Evolutionary conservation across 2,329 filamentous ascomycete genomes (phyloP), one percentile per base, ranked within the genome.

Genomic region (Claviceps sorghi): DNA sequence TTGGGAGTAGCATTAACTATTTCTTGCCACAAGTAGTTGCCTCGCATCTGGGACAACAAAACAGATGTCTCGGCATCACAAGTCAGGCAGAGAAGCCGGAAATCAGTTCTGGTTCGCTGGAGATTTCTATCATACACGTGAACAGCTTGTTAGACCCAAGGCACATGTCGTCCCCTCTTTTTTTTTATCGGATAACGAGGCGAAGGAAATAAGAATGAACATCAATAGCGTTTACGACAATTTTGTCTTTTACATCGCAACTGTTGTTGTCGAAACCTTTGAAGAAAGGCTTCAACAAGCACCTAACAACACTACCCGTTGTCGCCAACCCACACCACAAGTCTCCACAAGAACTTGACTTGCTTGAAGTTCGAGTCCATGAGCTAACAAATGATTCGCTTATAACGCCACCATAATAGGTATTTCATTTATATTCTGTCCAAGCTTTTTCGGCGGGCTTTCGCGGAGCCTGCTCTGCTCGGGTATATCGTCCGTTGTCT

Each of bases 361-460:
- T 48, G n/a, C n/a, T 19, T 19, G n/a, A 5, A 46, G 41, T n/a
- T 21, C 26, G 49, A 52, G 38, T 26, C 50, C 41, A 49, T 40
- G 7, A 52, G n/a, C 34, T 45, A 26, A 32, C 26, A 48, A 46
- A 34, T 49, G 13, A 26, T 48, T 34, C 26, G 32, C 42, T 43
- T 13, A 19, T 41, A 54, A 54, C 53, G 53, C 53, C 50, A 15
- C 48, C 29, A 34, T 50, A 21, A 29, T 38, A 52, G 41, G 32
- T 41, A 43, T 29, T 29, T 22, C 40, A 52, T 50, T 49, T 42
- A 49, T 56, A 49, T 21, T 49, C 19, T 13, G 19, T 32, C 21
- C 46, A 43, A 17, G 15, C 11, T 19, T 43, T 11, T 13, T 19
- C 29, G 19, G 21, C 11, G 21, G 17, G 29, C n/a, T 44, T 36